A percentile compares a stretch with the other conserved stretches of the same genome.
These are phyloP conservation scores for Blastobotrys peoriensis DNA, from an alignment of 805 yeast species.

Conservation along the genomic window DNA sequence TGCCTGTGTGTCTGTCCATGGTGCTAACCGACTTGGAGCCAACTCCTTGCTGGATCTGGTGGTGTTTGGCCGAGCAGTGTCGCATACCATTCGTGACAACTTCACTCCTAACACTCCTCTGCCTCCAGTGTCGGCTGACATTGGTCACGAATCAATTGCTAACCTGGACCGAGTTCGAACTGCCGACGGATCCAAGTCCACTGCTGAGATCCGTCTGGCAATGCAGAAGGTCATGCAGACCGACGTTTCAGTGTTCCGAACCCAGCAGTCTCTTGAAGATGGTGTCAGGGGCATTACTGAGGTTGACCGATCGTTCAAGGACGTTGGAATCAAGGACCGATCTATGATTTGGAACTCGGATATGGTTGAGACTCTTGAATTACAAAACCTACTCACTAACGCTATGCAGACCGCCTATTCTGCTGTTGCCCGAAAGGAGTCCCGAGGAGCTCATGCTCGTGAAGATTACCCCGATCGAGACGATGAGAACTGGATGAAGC, in stretches of 20 bases:
- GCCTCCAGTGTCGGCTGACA: slow-evolving; percentile 72
- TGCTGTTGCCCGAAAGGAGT: slow-evolving; percentile 93
- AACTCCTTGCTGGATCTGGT: slow-evolving; percentile 94
- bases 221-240: slow-evolving; percentile 97
- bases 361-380: slow-evolving; percentile 89
- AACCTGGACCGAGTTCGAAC: slow-evolving; percentile 84
- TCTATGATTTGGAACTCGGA: slow-evolving; percentile 99
- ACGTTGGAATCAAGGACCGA: slow-evolving; percentile 86
- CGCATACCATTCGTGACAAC: slow-evolving; percentile 81
- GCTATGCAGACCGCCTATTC: slow-evolving; percentile 92
- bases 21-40: slow-evolving; percentile 99
- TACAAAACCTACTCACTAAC: slow-evolving; percentile 94
- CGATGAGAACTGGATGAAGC: slow-evolving; percentile 97
- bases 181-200: slow-evolving; percentile 73
- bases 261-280: slow-evolving; percentile 81
- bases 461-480: slow-evolving; percentile 96
- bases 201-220: slow-evolving; percentile 81
- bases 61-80: slow-evolving; percentile 97
- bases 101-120: slow-evolving; percentile 87
- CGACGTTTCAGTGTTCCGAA: slow-evolving; percentile 96
- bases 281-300: slow-evolving; percentile 76
- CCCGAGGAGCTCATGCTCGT: slow-evolving; percentile 99
- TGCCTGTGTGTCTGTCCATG: slow-evolving; percentile 98
- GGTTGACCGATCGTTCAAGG: slow-evolving; percentile 67
- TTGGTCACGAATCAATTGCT: slow-evolving; percentile 85